Evolutionary conservation across 257 asterid genomes (phyloP), one percentile per base, ranked within the genome.

Genomic region (Solanum pimpinellifolium): DNA sequence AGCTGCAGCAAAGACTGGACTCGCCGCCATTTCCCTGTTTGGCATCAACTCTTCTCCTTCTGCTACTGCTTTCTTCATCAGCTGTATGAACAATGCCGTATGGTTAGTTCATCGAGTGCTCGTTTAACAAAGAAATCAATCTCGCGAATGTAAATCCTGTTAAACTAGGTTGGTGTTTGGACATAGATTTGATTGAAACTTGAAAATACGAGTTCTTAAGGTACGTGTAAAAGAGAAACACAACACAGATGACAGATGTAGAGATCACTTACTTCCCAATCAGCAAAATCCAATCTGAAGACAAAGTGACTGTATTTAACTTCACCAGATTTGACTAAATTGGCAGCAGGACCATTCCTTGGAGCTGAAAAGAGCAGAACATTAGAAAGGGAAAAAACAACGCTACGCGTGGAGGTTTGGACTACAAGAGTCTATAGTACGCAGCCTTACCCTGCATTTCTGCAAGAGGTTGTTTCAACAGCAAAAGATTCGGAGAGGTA

Each of bases 1-100:
- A 39, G 74, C 89, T 82, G 76, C 72, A 44, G 62, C 52, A 69
- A 11, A 69, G 70, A 49, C 42, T 42, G 86, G 39, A 25, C n/a
- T 25, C 21, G 11, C 2, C 12, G n/a, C 21, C 39, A 39, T 59
- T 81, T 81, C 81, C 90, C 93, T 87, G 56, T 41, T 87, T 23
- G 93, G 91, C 95, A 92, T 93, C 83, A 90, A 66, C 87, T 93
- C 96, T 75, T 91, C 91, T 2, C 94, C 93, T 14, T 88, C 90
- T 0, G 88, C 72, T 62, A 92, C 92, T 3, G 20, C 23, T 83
- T 42, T 77, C 88, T 81, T 86, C 94, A 92, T 90, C 66, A 87
- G 23, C 96, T 92, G 85, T 87, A 87, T 73, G 39, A 49, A 76
- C 59, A 82, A 15, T n/a, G 76, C 9, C 16, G 13, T 14, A 82